phyloP scores from a whole-genome alignment of 805 yeast genomes.

The Nakazawaea anatomiae region DNA sequence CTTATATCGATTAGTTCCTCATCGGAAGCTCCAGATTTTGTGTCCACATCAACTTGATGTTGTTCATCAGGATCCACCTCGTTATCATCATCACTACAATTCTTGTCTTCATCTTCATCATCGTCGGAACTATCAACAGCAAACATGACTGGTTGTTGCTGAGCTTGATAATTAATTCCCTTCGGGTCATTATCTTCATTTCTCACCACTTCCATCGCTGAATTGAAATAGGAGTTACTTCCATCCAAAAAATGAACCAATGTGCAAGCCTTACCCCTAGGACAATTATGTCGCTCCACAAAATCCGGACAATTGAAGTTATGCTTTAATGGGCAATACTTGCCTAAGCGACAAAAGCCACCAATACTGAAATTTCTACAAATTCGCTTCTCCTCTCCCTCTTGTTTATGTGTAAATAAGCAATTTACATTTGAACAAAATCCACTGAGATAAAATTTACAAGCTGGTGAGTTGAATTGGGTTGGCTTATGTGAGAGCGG shows the following conservation, averaged over 20 bases:
- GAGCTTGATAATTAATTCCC: conserved; percentile 6
- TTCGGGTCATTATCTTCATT: conserved; percentile 24
- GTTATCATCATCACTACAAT: conserved; percentile 23
- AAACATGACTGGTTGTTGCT: conserved; percentile 2
- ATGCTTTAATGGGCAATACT: conserved; percentile 51
- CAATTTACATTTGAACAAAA: conserved; percentile 45
- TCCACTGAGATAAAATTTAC: conserved; percentile 44
- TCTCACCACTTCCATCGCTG: conserved; percentile 13
- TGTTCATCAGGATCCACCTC: conserved; percentile 13
- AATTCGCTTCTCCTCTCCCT: conserved; percentile 25
- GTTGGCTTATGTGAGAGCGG: conserved; percentile 48
- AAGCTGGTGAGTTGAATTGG: conserved; percentile 56
- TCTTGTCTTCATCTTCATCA: conserved; percentile 10
- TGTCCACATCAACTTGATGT: not conserved
- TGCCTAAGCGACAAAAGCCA: conserved; percentile 65
- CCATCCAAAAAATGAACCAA: conserved; percentile 37
- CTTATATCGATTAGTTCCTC: not conserved
- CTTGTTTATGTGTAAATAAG: conserved; percentile 43
- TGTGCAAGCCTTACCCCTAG: conserved; percentile 44
- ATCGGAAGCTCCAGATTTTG: not conserved
- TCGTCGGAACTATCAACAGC: conserved; percentile 11
- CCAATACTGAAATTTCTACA: conserved; percentile 66
- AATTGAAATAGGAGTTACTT: conserved; percentile 2
- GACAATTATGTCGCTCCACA: conserved; percentile 55
- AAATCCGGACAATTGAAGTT: conserved; percentile 65